Conservation (phyloP, 306 rosid species). For the Cucumis cinereus region DNA sequence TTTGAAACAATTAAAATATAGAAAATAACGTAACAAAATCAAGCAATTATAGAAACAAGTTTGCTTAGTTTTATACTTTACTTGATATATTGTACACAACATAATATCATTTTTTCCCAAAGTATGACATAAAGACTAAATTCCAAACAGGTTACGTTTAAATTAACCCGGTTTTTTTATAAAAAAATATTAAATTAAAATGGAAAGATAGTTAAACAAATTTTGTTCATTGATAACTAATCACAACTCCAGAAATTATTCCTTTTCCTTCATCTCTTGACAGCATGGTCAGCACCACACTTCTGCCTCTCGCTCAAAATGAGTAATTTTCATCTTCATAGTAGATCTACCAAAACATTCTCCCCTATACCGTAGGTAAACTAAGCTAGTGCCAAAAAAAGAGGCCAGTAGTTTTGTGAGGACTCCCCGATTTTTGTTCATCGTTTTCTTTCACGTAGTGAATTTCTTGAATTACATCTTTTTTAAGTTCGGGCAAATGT, state of each 20-base stretch:
- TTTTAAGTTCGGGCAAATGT: too few species aligned
- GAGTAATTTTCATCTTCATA: not conserved
- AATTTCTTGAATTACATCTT: too few species aligned
- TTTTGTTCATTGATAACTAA: not conserved
- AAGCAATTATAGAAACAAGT: not conserved
- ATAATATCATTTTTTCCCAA: not conserved
- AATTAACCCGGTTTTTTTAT: not conserved
- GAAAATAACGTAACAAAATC: not conserved
- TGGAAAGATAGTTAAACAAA: not conserved
- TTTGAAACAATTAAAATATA: not conserved
- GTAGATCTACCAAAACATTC: not conserved
- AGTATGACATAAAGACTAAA: not conserved
- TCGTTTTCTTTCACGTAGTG: too few species aligned
- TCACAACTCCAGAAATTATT: not conserved
- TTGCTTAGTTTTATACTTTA: not conserved
- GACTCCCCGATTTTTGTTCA: too few species aligned
- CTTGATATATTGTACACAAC: not conserved
- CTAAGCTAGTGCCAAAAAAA: not conserved
- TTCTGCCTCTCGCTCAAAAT: not conserved
- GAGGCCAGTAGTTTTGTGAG: not conserved
- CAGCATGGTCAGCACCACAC: not conserved
- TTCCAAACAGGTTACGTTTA: not conserved
- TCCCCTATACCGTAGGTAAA: not conserved
- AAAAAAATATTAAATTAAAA: not conserved
- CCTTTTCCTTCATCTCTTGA: not conserved